Evolutionary conservation across 257 asterid genomes (phyloP), one percentile per base, ranked within the genome.

Genomic region (Plantago ovata): DNA sequence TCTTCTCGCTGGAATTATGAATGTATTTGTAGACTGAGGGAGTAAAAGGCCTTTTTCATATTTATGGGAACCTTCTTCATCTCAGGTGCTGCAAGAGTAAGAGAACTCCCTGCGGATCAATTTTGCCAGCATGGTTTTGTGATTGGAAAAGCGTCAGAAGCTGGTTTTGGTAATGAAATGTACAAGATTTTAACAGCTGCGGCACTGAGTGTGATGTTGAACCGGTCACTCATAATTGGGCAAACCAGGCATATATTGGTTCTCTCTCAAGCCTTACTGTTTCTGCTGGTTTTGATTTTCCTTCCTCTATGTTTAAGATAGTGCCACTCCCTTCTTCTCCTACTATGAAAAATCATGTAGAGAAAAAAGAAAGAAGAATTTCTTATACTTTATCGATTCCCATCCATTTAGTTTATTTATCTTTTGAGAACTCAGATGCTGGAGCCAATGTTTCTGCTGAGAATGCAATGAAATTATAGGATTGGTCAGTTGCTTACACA

Each of bases 201-300:
- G n/a, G 95, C 96, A 20, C 65, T 93, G 70, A 93, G 98, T 43
- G 94, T 93, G 68, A 93, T 93, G 94, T 69, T 93, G 85, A 93
- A 93, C 74, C 94, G 98, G 63, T 93, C 98, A n/a, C 66, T 93
- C 75, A 89, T 93, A 61, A 89, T 93, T 55, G 98, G 96, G 73
- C 97, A 93, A 89, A 84, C 97, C 95, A 93, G 97, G 98, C 97
- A 93, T 75, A 93, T 75, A 83, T 84, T 81, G 96, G 95, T 93
- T 86, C 83, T 80, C 80, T 79, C 96, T 80, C 93, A 70, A 79
- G 86, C 94, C 95, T 91, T 79, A 73, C 85, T 83, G 52, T 84
- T 74, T 64, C 53, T 61, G 42, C 73, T 72, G 60, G 46, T 50
- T 48, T 66, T 63, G 51, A 53, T 33, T 58, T n/a, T 54, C 62